phyloP scores from a whole-genome alignment of 306 rosid species.

The Albizia julibrissin region DNA sequence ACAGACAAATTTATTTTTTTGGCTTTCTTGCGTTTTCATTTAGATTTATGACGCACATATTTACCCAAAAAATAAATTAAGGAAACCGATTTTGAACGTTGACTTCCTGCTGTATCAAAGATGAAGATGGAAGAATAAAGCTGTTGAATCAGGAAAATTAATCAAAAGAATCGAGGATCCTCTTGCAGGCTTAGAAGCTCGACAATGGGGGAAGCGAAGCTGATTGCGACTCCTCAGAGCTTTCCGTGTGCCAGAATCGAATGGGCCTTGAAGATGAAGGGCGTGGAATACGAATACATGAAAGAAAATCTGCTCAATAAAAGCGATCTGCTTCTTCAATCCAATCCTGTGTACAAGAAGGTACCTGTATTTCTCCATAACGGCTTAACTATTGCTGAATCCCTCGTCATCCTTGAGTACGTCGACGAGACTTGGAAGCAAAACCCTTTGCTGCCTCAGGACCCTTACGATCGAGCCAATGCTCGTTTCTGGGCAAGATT shows the following conservation, averaged over 20 bases:
- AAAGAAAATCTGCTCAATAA: constrained; percentile 45
- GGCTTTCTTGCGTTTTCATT: too few relatives aligned
- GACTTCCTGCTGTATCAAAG: too few relatives aligned
- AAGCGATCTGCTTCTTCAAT: constrained; percentile 48
- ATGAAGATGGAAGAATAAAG: background rate
- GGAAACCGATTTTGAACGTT: too few relatives aligned
- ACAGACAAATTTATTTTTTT: too few relatives aligned
- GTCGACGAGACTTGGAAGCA: constrained; percentile 60
- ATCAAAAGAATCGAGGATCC: background rate
- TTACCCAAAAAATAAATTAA: too few relatives aligned
- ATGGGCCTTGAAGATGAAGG: constrained; percentile 54
- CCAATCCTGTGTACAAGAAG: constrained; percentile 56
- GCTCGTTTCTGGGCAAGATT: constrained; percentile 59
- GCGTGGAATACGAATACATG: constrained; percentile 49
- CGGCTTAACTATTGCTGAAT: constrained; percentile 41
- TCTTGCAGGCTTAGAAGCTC: background rate
- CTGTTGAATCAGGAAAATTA: background rate
- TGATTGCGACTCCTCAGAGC: constrained; percentile 43
- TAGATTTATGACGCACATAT: too few relatives aligned
- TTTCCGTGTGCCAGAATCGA: constrained; percentile 45
- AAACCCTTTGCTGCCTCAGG: constrained; percentile 41
- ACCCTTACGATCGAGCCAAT: constrained; percentile 37
- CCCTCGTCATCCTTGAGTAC: constrained; percentile 54
- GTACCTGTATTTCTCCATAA: constrained; percentile 48
- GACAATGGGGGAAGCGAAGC: constrained; percentile 46